A percentile compares a stretch with the other conserved stretches of the same genome.
Evolutionary conservation across 148 eudicot genomes (phyloP).

Genomic region (Silene uniflora): DNA sequence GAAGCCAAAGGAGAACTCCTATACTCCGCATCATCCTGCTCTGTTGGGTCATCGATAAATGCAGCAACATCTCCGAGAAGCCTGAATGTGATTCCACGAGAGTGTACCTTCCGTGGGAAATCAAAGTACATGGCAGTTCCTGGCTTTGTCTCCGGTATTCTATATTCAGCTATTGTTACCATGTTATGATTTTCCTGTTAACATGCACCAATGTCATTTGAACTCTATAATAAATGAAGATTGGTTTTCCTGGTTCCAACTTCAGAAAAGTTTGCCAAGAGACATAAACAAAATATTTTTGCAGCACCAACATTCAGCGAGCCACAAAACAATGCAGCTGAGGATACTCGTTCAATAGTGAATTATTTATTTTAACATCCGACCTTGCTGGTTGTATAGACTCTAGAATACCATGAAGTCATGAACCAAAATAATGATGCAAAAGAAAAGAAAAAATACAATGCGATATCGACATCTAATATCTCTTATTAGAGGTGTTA

Average conservation of each 20-base stretch:
- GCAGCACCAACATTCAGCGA: too few species aligned
- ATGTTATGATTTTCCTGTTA: constrained; percentile 69
- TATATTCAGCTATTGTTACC: constrained; percentile 74
- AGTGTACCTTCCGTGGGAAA: constrained; percentile 68
- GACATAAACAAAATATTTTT: too few species aligned
- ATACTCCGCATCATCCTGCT: constrained; percentile 63
- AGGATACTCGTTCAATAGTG: too few species aligned
- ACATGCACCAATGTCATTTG: background rate
- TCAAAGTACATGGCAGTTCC: constrained; percentile 89
- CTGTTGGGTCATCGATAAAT: constrained; percentile 67
- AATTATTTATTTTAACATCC: background rate
- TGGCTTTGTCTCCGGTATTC: constrained; percentile 80
- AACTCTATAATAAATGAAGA: too few species aligned
- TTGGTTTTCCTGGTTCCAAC: constrained; percentile 53
- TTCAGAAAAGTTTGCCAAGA: constrained; percentile 44
- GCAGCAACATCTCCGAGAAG: constrained; percentile 81
- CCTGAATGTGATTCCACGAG: constrained; percentile 64
- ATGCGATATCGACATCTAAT: constrained; percentile 19
- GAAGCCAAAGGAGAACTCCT: constrained; percentile 51
- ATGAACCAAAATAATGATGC: background rate
- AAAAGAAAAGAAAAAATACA: constrained; percentile 25
- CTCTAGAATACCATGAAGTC: background rate
- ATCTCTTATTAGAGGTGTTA: constrained; percentile 32
- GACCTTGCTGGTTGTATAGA: background rate
- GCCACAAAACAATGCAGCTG: too few species aligned